Evolutionary conservation across 2,329 filamentous ascomycete genomes (phyloP).

Genomic region (Catunica adiposa): DNA sequence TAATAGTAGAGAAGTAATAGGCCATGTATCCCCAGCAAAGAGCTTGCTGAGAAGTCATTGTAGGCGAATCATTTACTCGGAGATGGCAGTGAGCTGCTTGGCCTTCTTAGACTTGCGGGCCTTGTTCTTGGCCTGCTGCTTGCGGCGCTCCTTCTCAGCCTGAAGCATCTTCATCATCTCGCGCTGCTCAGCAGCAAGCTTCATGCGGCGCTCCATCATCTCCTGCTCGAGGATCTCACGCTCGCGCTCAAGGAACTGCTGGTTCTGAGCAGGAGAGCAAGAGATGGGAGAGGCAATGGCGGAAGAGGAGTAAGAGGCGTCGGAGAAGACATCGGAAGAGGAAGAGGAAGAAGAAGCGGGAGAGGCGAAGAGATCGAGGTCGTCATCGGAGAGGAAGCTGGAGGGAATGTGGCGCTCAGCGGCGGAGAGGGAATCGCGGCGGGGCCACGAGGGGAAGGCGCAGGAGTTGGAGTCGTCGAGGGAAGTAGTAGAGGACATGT

Average conservation of each 20-base stretch:
- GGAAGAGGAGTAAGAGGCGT: slow-evolving; percentile 6
- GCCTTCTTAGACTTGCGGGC: slow-evolving; percentile 31
- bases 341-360: neutral
- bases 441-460: slow-evolving; percentile 44
- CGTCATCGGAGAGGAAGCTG: slow-evolving; percentile 18
- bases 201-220: slow-evolving; percentile 23
- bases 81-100: slow-evolving; percentile 38
- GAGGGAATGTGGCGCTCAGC: slow-evolving; percentile 16
- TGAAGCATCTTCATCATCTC: slow-evolving; percentile 35
- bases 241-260: slow-evolving; percentile 12
- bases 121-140: slow-evolving; percentile 26
- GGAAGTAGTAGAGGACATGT: slow-evolving; percentile 31
- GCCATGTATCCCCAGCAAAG: neutral
- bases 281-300: slow-evolving; percentile 3
- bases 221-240: slow-evolving; percentile 17
- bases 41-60: neutral
- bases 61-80: slow-evolving; percentile 24
- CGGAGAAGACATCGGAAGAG: neutral
- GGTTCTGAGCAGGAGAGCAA: slow-evolving; percentile 1
- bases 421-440: slow-evolving; percentile 34
- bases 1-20: neutral
- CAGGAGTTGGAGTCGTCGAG: slow-evolving; percentile 30
- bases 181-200: slow-evolving; percentile 34
- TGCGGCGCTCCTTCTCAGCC: slow-evolving; percentile 38
- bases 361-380: slow-evolving; percentile 13